Percentiles rank a stretch among this genome's conserved stretches.
Evolutionary conservation across 441 rosid genomes (phyloP).

Genomic region (Adansonia grandidieri): DNA sequence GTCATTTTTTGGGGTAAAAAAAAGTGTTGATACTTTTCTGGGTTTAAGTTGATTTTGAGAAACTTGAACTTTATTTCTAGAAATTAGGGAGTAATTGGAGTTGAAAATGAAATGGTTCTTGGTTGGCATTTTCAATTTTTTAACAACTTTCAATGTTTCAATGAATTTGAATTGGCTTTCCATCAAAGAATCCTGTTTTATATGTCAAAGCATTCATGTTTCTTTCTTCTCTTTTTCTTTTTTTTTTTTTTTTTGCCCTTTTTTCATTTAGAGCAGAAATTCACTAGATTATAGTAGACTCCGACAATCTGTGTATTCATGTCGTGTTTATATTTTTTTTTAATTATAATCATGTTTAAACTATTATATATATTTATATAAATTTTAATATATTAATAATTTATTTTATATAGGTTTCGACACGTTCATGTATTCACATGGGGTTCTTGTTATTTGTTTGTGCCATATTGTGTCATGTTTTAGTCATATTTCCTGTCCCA

Average conservation of each 20-base stretch:
- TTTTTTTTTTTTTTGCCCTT: too few species aligned
- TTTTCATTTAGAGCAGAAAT: neutral
- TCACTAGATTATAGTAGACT: neutral
- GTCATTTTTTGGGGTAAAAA: neutral
- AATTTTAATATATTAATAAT: too few species aligned
- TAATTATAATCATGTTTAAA: too few species aligned
- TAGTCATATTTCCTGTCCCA: neutral
- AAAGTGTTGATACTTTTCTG: neutral
- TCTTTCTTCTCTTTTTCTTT: neutral
- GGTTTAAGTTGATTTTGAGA: neutral
- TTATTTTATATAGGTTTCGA: too few species aligned
- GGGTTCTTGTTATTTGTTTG: neutral
- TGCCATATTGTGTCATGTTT: neutral
- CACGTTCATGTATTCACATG: too few species aligned
- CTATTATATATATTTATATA: too few species aligned
- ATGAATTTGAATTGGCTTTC: neutral
- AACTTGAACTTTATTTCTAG: neutral
- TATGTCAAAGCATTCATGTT: neutral
- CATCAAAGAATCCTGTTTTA: neutral
- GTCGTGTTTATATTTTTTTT: too few species aligned
- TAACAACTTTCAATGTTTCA: neutral
- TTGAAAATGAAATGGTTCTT: neutral
- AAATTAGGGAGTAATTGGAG: slow-evolving; percentile 1
- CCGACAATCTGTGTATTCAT: too few species aligned
- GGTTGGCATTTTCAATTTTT: slow-evolving; percentile 1